phyloP scores from a whole-genome alignment of 1,284 basidiomycete species.

The Ceratobasidium sp. region DNA sequence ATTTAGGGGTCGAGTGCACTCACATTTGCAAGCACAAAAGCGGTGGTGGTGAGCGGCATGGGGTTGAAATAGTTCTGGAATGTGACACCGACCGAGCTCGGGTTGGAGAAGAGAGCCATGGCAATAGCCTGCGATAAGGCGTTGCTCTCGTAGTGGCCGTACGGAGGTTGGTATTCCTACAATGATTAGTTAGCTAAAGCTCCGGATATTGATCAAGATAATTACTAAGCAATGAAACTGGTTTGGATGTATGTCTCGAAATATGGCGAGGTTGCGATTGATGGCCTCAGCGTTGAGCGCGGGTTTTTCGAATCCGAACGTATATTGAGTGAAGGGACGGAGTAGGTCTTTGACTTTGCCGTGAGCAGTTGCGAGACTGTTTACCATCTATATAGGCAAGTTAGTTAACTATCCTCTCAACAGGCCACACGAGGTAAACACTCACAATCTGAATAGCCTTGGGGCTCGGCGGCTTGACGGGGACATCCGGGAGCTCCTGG shows the following conservation, averaged over 20 bases:
- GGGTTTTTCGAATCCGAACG: constrained; percentile 2
- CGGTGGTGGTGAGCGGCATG: constrained; percentile 1
- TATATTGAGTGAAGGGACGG: not conserved
- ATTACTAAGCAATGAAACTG: constrained; percentile 10
- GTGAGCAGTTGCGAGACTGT: not conserved
- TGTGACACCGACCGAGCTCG: not conserved
- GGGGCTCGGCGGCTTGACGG: not conserved
- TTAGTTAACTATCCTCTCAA: not conserved
- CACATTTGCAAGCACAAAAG: constrained; percentile 3
- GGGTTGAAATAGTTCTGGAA: not conserved
- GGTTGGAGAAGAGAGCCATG: not conserved
- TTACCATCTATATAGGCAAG: not conserved
- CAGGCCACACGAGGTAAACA: not conserved
- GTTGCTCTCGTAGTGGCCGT: constrained; percentile 13
- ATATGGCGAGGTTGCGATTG: not conserved
- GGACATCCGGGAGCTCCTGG: not conserved
- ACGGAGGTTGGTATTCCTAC: not conserved
- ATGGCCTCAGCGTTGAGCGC: not conserved
- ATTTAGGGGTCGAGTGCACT: not conserved
- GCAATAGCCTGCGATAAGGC: not conserved
- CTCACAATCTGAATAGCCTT: constrained; percentile 5
- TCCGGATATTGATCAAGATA: not conserved
- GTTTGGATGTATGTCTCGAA: not conserved
- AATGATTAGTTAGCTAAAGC: not conserved
- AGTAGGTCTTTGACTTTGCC: not conserved